Evolutionary conservation across 140 eudicot genomes (phyloP).

Genomic region (Anethum foeniculum): DNA sequence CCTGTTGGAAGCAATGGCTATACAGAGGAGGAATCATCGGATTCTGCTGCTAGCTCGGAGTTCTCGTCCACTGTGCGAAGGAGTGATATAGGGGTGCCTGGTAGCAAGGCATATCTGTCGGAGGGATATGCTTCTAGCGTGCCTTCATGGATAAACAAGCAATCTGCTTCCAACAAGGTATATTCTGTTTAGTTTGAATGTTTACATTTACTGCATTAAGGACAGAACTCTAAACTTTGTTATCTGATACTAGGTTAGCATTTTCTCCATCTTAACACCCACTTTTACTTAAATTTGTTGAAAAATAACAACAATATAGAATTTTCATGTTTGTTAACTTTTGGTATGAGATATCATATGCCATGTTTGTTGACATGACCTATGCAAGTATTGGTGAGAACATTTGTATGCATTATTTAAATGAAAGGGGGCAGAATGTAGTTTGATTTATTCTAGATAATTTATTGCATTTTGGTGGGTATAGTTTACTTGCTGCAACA

Average conservation of each 20-base stretch:
- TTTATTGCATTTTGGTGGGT: no score
- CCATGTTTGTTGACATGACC: neutral
- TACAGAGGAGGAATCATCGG: conserved; percentile 60
- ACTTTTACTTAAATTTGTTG: neutral
- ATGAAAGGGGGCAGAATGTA: neutral
- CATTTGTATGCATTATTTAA: neutral
- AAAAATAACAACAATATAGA: neutral
- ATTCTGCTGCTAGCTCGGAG: conserved; percentile 67
- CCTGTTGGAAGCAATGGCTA: conserved; percentile 49
- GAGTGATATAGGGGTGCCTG: conserved; percentile 34
- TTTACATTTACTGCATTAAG: neutral
- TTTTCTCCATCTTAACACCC: no score
- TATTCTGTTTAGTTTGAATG: neutral
- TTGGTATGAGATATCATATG: neutral
- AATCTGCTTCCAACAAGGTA: conserved; percentile 19
- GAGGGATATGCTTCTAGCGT: conserved; percentile 44
- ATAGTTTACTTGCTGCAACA: no score
- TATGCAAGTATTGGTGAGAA: neutral
- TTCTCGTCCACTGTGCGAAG: conserved; percentile 54
- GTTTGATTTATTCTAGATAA: neutral
- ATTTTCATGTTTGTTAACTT: neutral
- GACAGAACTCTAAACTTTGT: neutral
- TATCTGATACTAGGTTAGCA: neutral
- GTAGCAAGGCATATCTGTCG: conserved; percentile 23
- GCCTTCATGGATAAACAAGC: conserved; percentile 36